Evolutionary conservation across 2,329 filamentous ascomycete genomes (phyloP), one percentile per base, ranked within the genome.

Genomic region (Monilinia polystroma): DNA sequence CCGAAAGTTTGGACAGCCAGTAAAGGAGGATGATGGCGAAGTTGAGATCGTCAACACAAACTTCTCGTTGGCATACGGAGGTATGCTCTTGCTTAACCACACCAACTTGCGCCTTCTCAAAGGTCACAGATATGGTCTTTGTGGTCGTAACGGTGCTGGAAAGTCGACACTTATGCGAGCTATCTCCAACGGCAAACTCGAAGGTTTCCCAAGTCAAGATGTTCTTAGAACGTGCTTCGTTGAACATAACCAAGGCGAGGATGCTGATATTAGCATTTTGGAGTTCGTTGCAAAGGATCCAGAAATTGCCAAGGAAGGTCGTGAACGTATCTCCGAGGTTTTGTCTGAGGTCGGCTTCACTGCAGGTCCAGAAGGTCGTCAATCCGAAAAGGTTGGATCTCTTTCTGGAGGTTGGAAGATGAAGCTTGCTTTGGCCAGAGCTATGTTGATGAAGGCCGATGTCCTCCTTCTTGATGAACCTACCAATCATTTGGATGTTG

Each of bases 401-500:
- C 81, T 99, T 47, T 98, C 95, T 54, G 95, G 95, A 80, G 95
- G 95, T 77, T 99, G 95, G 95, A 98, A 98, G 86, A 99, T 99
- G 95, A 99, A 99, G 87, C 83, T 99, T 69, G 95, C 95, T 72
- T 81, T 99, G 78, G 95, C 95, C 63, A 88, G 95, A 75, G 95
- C 95, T 71, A 98, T 99, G 93, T 85, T 99, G 75, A 91, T 95
- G 84, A 91, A 89, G 76, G 94, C 95, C n/a, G 95, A 99, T 78
- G 93, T 99, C 62, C 85, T 99, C 67, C 84, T 99, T 63, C 87
- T 99, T 67, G 95, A 99, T 85, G 95, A 99, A 86, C 95, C 95
- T 79, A 99, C 95, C 75, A 99, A 99, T 83, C 95, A 99, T 81
- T 83, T 99, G 78, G 95, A 99, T 78, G 93, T 98, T 74, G 88